Conservation (phyloP, 371 early-diverging fungal species). For the Mucor mucedo region DNA sequence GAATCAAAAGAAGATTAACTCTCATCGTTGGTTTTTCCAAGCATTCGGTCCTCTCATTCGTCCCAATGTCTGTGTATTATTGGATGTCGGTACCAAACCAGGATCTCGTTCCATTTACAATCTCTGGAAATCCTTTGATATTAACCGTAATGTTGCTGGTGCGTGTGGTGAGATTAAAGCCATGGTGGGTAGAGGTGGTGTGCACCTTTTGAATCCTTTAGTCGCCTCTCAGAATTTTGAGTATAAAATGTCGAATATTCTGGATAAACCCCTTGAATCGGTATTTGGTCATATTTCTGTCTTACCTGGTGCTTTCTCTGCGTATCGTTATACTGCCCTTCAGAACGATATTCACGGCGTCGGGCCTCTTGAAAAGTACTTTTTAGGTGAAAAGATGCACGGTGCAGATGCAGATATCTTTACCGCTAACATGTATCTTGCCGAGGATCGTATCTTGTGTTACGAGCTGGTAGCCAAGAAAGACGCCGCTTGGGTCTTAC, state of each 20-base stretch:
- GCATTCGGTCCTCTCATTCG: constrained; percentile 78
- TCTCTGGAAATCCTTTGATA: constrained; percentile 82
- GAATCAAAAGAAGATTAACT: constrained; percentile 80
- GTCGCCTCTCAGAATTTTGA: constrained; percentile 91
- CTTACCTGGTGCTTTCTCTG: constrained; percentile 85
- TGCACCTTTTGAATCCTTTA: constrained; percentile 81
- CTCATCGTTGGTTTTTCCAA: constrained; percentile 91
- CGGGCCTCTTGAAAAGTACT: constrained; percentile 79
- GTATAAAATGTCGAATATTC: constrained; percentile 87
- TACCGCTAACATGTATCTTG: constrained; percentile 77
- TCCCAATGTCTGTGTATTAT: constrained; percentile 78
- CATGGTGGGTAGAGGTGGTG: constrained; percentile 75
- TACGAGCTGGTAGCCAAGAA: constrained; percentile 83
- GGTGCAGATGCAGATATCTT: constrained; percentile 68
- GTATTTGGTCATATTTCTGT: constrained; percentile 87
- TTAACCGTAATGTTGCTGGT: constrained; percentile 74
- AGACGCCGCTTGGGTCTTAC: constrained; percentile 67
- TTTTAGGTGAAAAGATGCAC: constrained; percentile 73
- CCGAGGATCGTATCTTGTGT: constrained; percentile 89
- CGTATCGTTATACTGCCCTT: constrained; percentile 79
- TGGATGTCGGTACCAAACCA: constrained; percentile 88
- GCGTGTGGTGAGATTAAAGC: constrained; percentile 90
- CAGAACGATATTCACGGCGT: constrained; percentile 63
- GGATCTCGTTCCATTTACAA: constrained; percentile 63
- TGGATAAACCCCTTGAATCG: constrained; percentile 87